Conservation (phyloP, 2,329 filamentous ascomycete species). For the Grosmannia penicillata region DNA sequence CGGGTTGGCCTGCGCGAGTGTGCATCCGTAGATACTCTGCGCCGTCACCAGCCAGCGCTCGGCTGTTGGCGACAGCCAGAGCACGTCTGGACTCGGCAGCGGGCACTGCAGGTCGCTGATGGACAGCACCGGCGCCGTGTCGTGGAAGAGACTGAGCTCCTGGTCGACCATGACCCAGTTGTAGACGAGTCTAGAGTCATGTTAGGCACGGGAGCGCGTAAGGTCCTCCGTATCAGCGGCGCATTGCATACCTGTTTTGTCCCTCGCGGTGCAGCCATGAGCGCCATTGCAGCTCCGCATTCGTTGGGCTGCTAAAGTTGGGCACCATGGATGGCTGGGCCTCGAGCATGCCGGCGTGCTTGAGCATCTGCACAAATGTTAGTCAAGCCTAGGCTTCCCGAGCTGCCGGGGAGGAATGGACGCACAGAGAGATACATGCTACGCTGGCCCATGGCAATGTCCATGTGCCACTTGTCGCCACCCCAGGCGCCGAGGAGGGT, state of each 20-base stretch:
- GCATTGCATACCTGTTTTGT: conserved; percentile 38
- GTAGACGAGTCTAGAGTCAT: conserved; percentile 44
- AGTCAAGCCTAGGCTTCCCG: too few relatives aligned
- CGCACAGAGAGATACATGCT: conserved; percentile 55
- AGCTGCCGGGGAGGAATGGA: conserved; percentile 3
- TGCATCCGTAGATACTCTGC: conserved; percentile 42
- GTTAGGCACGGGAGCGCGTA: conserved; percentile 10
- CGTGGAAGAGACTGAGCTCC: conserved; percentile 53
- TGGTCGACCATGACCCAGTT: conserved; percentile 65
- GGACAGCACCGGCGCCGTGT: conserved; percentile 46
- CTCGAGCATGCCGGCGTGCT: conserved; percentile 53
- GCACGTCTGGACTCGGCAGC: conserved; percentile 43
- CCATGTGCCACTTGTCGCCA: conserved; percentile 66
- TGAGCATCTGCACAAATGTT: conserved; percentile 37
- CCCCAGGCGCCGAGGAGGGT: conserved; percentile 57
- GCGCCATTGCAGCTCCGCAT: conserved; percentile 39
- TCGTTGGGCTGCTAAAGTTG: conserved; percentile 25
- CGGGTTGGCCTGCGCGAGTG: conserved; percentile 20
- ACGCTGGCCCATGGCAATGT: conserved; percentile 59
- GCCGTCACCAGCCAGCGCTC: conserved; percentile 44
- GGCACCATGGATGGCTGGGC: conserved; percentile 28
- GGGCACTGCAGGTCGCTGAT: conserved; percentile 50
- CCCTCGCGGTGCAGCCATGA: conserved; percentile 52
- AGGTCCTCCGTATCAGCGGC: background rate
- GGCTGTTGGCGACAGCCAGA: conserved; percentile 47